Base-by-base conservation (phyloP, 75 land plant species). In the Sequoiadendron giganteum region DNA sequence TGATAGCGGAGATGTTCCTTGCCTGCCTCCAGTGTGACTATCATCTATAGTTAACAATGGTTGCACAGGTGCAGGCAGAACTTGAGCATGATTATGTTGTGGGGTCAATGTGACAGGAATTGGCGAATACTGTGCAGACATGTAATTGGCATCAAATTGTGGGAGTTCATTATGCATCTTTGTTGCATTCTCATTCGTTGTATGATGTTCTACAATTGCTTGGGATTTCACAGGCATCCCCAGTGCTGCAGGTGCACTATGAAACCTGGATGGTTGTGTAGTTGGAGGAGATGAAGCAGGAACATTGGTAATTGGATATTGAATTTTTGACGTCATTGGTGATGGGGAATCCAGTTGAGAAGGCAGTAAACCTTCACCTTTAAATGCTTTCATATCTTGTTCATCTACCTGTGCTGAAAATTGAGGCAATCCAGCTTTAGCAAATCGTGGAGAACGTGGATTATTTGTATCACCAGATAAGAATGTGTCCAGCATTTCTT, bases 211-310 rank as follows among this genome's bases (percentile, higher is more conserved):
- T 82, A 93, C 86, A 10, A 91, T 83, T 87, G 90, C 93, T 85
- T 83, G 86, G 28, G 86, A 89, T 65, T 90, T 89, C n/a, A 84
- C 89, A 32, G 94, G 90, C 55, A 92, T 92, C 21, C 93, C 97
- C 85, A 94, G 89, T 39, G 84, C 72, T 30, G 92, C 90, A 52
- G 95, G 93, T 78, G 90, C 94, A 91, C 92, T 92, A 19, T 88
- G 91, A 83, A 86, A 93, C 89, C 93, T 90, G 87, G 93, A 88
- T 15, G 91, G 65, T 40, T 90, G 89, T 73, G 88, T 47, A 40
- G 94, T 90, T 65, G 93, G 92, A 8, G 91, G 91, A 88, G 90
- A 91, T 73, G 89, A 61, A 16, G 92, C 88, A 85, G 87, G 92
- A 61, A 43, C 39, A 86, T 87, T 85, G 36, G 86, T 85, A 86